Evolutionary conservation across 2,329 filamentous ascomycete genomes (phyloP).

Genomic region (Diaporthe ampelina): DNA sequence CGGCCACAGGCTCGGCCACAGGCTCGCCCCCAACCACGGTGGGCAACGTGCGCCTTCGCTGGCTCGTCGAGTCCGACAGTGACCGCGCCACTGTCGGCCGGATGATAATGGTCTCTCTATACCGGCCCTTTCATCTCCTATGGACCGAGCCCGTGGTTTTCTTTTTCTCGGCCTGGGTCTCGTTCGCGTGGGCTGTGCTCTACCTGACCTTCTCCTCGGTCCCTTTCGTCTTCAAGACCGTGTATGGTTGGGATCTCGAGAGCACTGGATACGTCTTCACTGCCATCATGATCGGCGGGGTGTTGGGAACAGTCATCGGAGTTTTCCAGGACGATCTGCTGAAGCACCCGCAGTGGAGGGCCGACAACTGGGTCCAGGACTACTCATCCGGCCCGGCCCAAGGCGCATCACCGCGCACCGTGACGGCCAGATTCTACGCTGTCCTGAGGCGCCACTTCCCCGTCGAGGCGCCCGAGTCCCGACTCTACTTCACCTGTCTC

Average conservation of each 20-base stretch:
- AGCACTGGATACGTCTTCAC: conserved; percentile 81
- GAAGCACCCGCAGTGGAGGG: conserved; percentile 57
- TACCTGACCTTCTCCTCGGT: conserved; percentile 88
- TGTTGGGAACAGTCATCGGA: conserved; percentile 76
- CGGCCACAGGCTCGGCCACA: neutral
- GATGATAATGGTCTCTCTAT: conserved; percentile 81
- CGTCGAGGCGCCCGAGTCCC: conserved; percentile 76
- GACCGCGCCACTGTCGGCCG: conserved; percentile 75
- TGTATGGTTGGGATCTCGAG: conserved; percentile 76
- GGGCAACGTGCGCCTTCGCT: conserved; percentile 71
- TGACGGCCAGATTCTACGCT: conserved; percentile 56
- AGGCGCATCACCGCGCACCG: conserved; percentile 39
- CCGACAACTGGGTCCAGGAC: conserved; percentile 46
- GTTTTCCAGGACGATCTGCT: conserved; percentile 81
- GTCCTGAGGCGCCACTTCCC: conserved; percentile 62
- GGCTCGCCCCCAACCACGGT: neutral
- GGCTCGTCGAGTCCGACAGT: conserved; percentile 85
- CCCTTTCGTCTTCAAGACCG: conserved; percentile 79
- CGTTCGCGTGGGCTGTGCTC: conserved; percentile 90
- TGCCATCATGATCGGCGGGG: conserved; percentile 76
- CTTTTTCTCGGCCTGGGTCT: conserved; percentile 90
- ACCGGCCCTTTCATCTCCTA: conserved; percentile 83
- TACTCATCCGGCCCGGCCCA: conserved; percentile 30
- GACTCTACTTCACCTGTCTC: conserved; percentile 87
- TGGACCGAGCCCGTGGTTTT: conserved; percentile 84